Percentiles rank a stretch among this genome's conserved stretches.
These are phyloP conservation scores for Parafenestella ontariensis DNA, from an alignment of 2,329 filamentous ascomycete genomes.

Conservation along the genomic window DNA sequence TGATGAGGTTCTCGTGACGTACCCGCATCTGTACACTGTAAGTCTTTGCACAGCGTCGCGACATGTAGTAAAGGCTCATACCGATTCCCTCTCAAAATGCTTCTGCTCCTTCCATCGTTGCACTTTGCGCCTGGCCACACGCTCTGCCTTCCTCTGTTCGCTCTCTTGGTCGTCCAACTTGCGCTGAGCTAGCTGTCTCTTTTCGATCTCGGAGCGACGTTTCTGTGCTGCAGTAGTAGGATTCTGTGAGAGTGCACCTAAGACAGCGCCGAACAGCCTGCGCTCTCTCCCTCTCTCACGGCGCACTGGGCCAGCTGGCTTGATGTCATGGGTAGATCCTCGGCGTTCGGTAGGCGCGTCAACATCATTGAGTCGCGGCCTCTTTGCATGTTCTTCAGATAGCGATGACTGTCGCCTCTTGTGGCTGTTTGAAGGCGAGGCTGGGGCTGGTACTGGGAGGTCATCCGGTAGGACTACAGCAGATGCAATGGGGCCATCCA, in stretches of 20 bases:
- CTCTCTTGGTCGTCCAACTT: constrained; percentile 76
- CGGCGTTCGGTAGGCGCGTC: constrained; percentile 30
- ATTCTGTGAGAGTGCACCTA: constrained; percentile 79
- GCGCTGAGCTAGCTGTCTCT: constrained; percentile 77
- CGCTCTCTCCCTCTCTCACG: constrained; percentile 81
- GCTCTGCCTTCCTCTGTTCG: constrained; percentile 70
- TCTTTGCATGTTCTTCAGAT: constrained; percentile 60
- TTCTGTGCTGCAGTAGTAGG: constrained; percentile 66
- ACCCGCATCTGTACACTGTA: constrained; percentile 69
- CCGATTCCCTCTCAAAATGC: constrained; percentile 76
- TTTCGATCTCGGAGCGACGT: constrained; percentile 80
- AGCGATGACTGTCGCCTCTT: constrained; percentile 64
- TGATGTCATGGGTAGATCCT: constrained; percentile 27
- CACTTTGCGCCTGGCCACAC: constrained; percentile 66
- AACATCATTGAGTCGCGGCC: constrained; percentile 56
- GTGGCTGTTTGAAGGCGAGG: constrained; percentile 35
- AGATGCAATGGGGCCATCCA: constrained; percentile 58
- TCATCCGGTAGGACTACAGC: constrained; percentile 61
- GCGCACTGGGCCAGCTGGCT: constrained; percentile 48
- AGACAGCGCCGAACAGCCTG: constrained; percentile 82
- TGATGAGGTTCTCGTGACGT: constrained; percentile 74
- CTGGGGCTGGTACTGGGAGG: constrained; percentile 41
- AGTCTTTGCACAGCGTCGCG: background rate
- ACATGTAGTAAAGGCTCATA: constrained; percentile 54
- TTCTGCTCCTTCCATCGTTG: constrained; percentile 73